phyloP scores from a whole-genome alignment of 2,329 filamentous ascomycete genomes.

The Calycina marina region DNA sequence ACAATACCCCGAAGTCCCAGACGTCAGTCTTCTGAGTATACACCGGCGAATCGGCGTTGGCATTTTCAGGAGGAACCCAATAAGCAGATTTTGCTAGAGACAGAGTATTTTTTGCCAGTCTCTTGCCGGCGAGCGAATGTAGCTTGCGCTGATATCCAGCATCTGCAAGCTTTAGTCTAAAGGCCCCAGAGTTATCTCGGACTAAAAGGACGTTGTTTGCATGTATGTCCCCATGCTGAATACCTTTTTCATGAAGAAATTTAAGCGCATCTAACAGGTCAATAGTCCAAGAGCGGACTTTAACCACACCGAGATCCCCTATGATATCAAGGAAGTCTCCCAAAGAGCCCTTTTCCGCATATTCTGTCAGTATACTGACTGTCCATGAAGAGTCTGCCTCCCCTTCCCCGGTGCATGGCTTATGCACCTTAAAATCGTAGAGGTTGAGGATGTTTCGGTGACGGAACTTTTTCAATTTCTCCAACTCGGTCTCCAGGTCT shows the following conservation, averaged over 20 bases:
- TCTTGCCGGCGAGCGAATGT: conserved; percentile 41
- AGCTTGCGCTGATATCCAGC: conserved; percentile 55
- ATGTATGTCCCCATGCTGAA: conserved; percentile 75
- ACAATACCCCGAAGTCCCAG: conserved; percentile 86
- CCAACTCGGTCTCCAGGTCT: conserved; percentile 60
- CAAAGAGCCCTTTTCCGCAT: conserved; percentile 70
- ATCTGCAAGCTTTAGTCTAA: conserved; percentile 62
- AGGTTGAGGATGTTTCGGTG: conserved; percentile 69
- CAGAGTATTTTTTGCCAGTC: conserved; percentile 35
- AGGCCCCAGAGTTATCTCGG: conserved; percentile 50
- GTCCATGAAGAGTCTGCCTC: conserved; percentile 41
- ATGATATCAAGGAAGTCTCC: conserved; percentile 70
- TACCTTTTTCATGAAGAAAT: conserved; percentile 71
- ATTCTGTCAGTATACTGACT: conserved; percentile 59
- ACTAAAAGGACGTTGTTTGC: conserved; percentile 67
- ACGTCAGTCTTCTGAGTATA: conserved; percentile 73
- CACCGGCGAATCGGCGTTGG: conserved; percentile 43
- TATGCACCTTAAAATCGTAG: conserved; percentile 67
- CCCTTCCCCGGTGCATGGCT: conserved; percentile 42
- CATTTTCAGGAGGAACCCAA: conserved; percentile 71
- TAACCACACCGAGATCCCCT: conserved; percentile 57
- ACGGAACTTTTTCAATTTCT: conserved; percentile 56
- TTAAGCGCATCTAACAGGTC: conserved; percentile 81
- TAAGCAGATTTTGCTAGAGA: conserved; percentile 59
- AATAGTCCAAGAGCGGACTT: conserved; percentile 78